Conservation (phyloP, 345 rosid genomes). For the Linum lewisii region DNA sequence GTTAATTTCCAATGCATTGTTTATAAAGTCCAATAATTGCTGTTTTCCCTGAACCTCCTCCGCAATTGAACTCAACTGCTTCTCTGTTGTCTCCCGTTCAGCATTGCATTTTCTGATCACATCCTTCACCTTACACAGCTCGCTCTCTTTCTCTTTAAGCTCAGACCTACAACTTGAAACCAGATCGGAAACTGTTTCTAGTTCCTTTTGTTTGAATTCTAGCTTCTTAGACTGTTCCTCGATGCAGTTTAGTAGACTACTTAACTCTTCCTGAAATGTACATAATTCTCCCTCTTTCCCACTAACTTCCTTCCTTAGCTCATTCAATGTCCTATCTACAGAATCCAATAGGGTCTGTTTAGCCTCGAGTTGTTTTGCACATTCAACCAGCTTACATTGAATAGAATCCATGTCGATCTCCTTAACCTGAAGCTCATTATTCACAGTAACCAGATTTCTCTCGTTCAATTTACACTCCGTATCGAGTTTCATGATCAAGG, state of each 20-base stretch:
- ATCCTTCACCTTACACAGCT: not conserved
- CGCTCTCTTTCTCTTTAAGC: not conserved
- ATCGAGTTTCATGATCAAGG: not conserved
- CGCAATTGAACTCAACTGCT: not conserved
- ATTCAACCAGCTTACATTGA: too few species aligned
- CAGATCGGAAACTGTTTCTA: too few species aligned
- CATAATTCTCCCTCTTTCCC: too few species aligned
- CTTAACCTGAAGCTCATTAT: not conserved
- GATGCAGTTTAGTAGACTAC: not conserved
- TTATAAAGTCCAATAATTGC: not conserved
- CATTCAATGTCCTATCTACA: too few species aligned
- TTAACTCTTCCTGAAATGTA: not conserved
- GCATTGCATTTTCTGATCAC: not conserved
- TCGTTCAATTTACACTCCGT: not conserved
- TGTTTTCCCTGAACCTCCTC: not conserved
- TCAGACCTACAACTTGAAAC: not conserved
- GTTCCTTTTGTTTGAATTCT: not conserved
- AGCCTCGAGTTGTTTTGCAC: too few species aligned
- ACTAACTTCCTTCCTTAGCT: too few species aligned
- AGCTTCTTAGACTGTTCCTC: constrained; percentile 10
- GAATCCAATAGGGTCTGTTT: too few species aligned
- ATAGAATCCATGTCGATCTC: too few species aligned
- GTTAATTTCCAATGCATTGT: not conserved
- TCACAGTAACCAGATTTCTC: not conserved
- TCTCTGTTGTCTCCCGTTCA: not conserved